Evolutionary conservation across 1,284 basidiomycete species (phyloP).

Genomic region (Tilletia indica): DNA sequence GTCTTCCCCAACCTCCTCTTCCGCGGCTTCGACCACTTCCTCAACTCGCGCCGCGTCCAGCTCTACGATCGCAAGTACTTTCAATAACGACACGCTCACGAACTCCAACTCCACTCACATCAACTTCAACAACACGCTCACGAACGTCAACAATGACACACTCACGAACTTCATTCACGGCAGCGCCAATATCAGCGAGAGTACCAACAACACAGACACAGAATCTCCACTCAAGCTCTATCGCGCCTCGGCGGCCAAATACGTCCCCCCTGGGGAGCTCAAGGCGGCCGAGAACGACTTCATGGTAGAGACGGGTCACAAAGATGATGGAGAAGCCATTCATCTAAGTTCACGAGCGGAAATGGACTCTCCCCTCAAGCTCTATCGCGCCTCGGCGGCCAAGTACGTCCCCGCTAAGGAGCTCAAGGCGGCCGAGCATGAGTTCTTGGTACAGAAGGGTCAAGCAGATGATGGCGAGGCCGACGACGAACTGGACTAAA

Average conservation of each 20-base stretch:
- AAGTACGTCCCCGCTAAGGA: neutral
- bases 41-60: neutral
- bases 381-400: conserved; percentile 9
- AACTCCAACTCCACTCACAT: no score
- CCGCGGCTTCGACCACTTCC: neutral
- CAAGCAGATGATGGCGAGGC: neutral
- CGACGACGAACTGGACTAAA: neutral
- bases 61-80: no score
- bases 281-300: neutral
- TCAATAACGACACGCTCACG: neutral
- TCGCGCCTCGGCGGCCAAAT: conserved; percentile 13
- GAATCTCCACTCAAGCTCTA: neutral
- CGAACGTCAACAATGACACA: neutral
- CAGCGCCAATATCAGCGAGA: no score
- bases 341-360: no score
- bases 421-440: conserved; percentile 1
- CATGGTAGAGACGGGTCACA: neutral
- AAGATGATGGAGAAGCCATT: no score
- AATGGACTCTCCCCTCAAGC: neutral
- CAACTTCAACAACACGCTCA: neutral
- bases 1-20: neutral
- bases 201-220: no score
- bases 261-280: neutral
- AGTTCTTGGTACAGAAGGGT: neutral
- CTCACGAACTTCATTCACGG: no score